Base-by-base conservation (phyloP, 139 green algal genomes). In the Bryopsis sp. region DNA sequence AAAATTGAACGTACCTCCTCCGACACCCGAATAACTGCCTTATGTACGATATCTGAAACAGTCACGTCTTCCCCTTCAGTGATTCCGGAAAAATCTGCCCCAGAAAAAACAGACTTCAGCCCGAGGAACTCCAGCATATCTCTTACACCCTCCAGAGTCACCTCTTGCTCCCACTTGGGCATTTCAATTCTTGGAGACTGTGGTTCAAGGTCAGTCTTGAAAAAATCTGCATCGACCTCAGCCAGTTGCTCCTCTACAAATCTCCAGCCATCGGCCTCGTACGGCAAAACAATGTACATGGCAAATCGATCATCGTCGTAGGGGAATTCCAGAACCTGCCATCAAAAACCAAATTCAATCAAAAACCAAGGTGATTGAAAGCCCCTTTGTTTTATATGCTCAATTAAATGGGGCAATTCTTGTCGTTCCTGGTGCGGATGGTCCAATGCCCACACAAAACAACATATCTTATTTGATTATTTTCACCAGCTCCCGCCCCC, bases 121-220 rank as follows among this genome's bases (percentile, higher is more conserved):
- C 58, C 58, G 4, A 65, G 6, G n/a, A 31, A 26, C 29, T 24
- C 26, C 31, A 65, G 31, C 11, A 39, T 39, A 22, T 39, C 31
- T 7, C n/a, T 39, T 5, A 65, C 32, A n/a, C 24, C 31, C 6
- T 39, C 29, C 26, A 65, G n/a, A 43, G 58, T 35, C 28, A 26
- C 24, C 58, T 65, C 58, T 7, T 26, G n/a, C 43, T 65, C 58
- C 58, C 58, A 65, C n/a, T 65, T 65, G 4, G 58, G 58, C 58
- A 65, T 46, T 43, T 39, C n/a, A n/a, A n/a, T n/a, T n/a, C n/a
- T 39, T 7, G 43, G 58, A 46, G 4, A 3, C 4, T 5, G 32
- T 24, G 43, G 8, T 26, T 65, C 4, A 31, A 47, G 58, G 7
- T 26, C 6, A 46, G 48, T 33, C n/a, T n/a, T n/a, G n/a, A 61